Evolutionary conservation across 768 basidiomycete genomes (phyloP).

Genomic region (Russula sp.): DNA sequence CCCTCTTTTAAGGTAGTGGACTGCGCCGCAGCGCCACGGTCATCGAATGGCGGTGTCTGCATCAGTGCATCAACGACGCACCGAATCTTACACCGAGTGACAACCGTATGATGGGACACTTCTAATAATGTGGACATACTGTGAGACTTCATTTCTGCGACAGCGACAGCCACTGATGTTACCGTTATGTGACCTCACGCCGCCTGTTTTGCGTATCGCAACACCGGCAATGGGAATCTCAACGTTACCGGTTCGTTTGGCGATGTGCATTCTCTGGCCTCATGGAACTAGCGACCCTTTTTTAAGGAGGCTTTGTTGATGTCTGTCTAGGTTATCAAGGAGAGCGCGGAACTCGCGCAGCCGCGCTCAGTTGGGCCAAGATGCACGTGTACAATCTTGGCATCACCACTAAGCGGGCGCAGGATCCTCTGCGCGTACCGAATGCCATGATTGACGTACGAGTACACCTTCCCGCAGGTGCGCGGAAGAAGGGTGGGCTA

Average conservation of each 20-base stretch:
- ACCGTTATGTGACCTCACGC: neutral
- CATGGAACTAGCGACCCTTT: neutral
- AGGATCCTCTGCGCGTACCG: slow-evolving; percentile 73
- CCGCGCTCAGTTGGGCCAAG: slow-evolving; percentile 90
- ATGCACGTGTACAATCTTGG: slow-evolving; percentile 75
- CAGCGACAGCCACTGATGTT: neutral
- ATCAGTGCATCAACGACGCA: neutral
- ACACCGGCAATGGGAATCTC: slow-evolving; percentile 74
- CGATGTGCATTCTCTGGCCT: slow-evolving; percentile 47
- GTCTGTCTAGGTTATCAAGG: slow-evolving; percentile 54
- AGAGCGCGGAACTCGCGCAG: slow-evolving; percentile 69
- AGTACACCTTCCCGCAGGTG: slow-evolving; percentile 83
- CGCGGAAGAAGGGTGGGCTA: slow-evolving; percentile 92
- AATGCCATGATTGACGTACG: slow-evolving; percentile 73
- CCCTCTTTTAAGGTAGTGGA: neutral
- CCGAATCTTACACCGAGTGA: neutral
- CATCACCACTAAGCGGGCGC: slow-evolving; percentile 63
- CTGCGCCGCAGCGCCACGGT: neutral
- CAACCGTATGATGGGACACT: neutral
- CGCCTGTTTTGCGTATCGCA: slow-evolving; percentile 74
- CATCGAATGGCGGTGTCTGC: neutral
- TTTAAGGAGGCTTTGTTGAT: too few species aligned
- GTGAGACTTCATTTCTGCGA: neutral
- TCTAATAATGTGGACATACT: neutral
- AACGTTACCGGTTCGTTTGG: slow-evolving; percentile 88